phyloP scores from a whole-genome alignment of 2,329 filamentous ascomycete genomes.

The Ploettnerulaceae sp. region DNA sequence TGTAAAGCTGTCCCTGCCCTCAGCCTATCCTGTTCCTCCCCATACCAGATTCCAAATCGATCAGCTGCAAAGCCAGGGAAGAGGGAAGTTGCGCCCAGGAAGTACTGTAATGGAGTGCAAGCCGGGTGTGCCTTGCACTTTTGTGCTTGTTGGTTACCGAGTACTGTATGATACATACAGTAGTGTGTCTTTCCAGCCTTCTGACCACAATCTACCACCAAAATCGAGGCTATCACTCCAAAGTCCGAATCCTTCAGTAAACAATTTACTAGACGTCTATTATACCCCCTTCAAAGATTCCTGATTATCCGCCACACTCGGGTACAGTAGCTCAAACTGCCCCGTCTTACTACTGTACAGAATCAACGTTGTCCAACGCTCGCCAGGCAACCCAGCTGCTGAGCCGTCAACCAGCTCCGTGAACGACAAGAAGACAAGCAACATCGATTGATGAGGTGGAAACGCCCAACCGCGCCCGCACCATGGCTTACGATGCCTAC shows the following conservation, averaged over 20 bases:
- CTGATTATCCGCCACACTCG: neutral
- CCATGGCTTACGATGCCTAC: conserved; percentile 28
- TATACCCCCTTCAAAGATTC: neutral
- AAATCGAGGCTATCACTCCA: neutral
- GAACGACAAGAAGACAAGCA: neutral
- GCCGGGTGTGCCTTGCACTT: neutral
- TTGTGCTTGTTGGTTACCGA: neutral
- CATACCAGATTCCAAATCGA: too few relatives aligned
- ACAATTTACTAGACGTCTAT: neutral
- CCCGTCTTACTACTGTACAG: neutral
- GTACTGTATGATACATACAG: neutral
- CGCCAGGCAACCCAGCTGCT: neutral
- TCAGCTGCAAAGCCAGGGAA: too few relatives aligned
- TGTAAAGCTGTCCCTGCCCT: too few relatives aligned
- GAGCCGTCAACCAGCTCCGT: conserved; percentile 5
- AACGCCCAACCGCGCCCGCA: conserved; percentile 24
- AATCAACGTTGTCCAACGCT: too few relatives aligned
- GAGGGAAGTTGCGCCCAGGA: too few relatives aligned
- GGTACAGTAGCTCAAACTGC: conserved; percentile 2
- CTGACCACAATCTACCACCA: neutral
- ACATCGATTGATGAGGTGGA: conserved; percentile 19
- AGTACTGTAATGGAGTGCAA: too few relatives aligned
- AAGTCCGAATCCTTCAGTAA: neutral
- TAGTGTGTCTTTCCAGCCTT: neutral
- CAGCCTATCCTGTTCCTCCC: too few relatives aligned